Conservation (phyloP, 148 eudicot genomes). For the Amaranthus palmeri region DNA sequence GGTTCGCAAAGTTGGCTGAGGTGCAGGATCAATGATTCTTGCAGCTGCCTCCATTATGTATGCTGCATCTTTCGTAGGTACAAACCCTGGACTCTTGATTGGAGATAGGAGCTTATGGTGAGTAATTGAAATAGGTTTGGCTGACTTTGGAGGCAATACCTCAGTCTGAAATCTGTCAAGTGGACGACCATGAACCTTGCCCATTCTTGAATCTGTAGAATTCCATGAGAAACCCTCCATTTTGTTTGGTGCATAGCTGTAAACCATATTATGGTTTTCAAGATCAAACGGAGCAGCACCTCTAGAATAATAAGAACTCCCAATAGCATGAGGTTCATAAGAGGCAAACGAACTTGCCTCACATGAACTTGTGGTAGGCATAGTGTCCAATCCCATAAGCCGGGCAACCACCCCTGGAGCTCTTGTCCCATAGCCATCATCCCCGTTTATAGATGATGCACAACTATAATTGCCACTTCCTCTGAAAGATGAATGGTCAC, state of each 20-base stretch:
- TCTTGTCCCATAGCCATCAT: constrained; percentile 55
- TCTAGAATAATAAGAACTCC: constrained; percentile 42
- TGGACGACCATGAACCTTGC: constrained; percentile 47
- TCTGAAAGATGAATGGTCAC: constrained; percentile 33
- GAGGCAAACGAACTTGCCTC: constrained; percentile 49
- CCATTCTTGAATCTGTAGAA: constrained; percentile 40
- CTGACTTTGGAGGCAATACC: constrained; percentile 79
- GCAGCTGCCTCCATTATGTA: constrained; percentile 84
- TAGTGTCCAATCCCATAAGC: constrained; percentile 93
- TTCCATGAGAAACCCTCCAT: constrained; percentile 45
- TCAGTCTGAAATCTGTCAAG: constrained; percentile 87
- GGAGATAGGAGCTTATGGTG: constrained; percentile 84
- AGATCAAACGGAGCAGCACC: constrained; percentile 30
- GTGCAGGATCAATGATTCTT: constrained; percentile 67
- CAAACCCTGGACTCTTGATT: constrained; percentile 79
- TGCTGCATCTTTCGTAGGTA: constrained; percentile 66
- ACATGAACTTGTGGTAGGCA: constrained; percentile 55
- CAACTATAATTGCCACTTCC: constrained; percentile 38
- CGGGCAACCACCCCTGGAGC: constrained; percentile 95
- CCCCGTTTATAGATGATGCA: constrained; percentile 43
- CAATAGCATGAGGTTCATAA: constrained; percentile 42
- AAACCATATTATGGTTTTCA: constrained; percentile 42
- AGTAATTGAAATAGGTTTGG: constrained; percentile 70
- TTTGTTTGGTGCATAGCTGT: constrained; percentile 39
- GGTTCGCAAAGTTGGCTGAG: constrained; percentile 37